Conservation (phyloP, 2,329 filamentous ascomycete genomes). For the Pseudocercospora eumusae region DNA sequence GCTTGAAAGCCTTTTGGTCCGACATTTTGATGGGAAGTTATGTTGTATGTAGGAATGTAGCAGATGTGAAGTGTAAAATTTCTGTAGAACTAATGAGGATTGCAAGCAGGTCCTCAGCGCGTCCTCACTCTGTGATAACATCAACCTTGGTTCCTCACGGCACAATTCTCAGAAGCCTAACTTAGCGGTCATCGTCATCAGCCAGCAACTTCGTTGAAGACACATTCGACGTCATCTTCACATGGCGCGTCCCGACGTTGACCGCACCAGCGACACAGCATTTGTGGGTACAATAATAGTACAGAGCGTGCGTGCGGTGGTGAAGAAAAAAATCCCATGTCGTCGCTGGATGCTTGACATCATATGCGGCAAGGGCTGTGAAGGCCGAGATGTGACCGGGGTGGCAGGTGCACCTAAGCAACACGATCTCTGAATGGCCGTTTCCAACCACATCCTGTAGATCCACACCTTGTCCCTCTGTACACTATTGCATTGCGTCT, state of each 20-base stretch:
- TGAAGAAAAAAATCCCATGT: constrained; percentile 7
- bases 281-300: constrained; percentile 14
- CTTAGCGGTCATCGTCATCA: constrained; percentile 14
- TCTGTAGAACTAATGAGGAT: neutral
- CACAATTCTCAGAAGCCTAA: neutral
- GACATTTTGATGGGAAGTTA: constrained; percentile 53
- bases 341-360: neutral
- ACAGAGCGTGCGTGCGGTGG: neutral
- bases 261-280: constrained; percentile 7
- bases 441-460: constrained; percentile 22
- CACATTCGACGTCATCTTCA: constrained; percentile 9
- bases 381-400: constrained; percentile 3
- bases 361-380: neutral
- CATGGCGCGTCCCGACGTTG: constrained; percentile 6
- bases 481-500: neutral
- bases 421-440: constrained; percentile 14
- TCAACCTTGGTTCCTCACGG: neutral
- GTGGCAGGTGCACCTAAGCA: constrained; percentile 2
- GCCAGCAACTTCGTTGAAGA: constrained; percentile 6
- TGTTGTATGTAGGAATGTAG: neutral
- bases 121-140: constrained; percentile 14
- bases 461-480: constrained; percentile 16
- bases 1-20: constrained; percentile 54
- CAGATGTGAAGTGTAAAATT: neutral
- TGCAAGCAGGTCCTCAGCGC: neutral